Base-by-base conservation (phyloP, 83 land plant genomes). In the Picea engelmannii region DNA sequence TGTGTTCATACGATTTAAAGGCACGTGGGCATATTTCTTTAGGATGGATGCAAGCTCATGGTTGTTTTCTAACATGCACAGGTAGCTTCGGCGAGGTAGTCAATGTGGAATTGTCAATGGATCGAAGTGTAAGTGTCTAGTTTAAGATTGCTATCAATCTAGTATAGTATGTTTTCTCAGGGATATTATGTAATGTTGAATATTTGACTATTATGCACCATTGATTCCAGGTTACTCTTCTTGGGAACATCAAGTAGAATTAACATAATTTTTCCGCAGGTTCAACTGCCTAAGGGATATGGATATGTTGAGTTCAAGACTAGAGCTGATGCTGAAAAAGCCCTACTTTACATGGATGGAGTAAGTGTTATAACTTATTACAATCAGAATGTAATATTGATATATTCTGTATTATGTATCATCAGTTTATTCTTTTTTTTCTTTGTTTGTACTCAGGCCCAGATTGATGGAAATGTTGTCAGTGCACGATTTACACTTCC, bases 1-100 rank as follows among this genome's bases (percentile, higher is more conserved):
- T 27, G 4, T 27, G 3, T 27, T 42, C 77, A 73, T 42, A 44
- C 49, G 31, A 49, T 44, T 21, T 49, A 74, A 74, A 3, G 25
- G 6, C 49, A 74, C 7, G 21, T 47, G 5, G 23, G 23, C 2
- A 21, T 49, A 74, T 74, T 40, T 78, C 10, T 17, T 23, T 81
- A 6, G 52, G 78, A 65, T 40, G 47, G n/a, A 27, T 42, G 42
- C 55, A 76, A 61, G 49, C 42, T 80, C 38, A 66, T 3, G 8
- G 44, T 76, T 4, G 27, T 76, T 18, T 23, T 80, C 10, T 10
- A 61, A 62, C 21, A 38, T 62, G 63, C 83, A 78, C 67, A 93
- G 96, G 95, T 80, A 93, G 83, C 81, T 93, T 84, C 85, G 96
- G 96, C 23, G 96, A 93, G 66, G 89, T 93, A 68, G 89, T 87